These are phyloP conservation scores for Abrus precatorius DNA, from an alignment of 306 rosid species.

Conservation along the genomic window DNA sequence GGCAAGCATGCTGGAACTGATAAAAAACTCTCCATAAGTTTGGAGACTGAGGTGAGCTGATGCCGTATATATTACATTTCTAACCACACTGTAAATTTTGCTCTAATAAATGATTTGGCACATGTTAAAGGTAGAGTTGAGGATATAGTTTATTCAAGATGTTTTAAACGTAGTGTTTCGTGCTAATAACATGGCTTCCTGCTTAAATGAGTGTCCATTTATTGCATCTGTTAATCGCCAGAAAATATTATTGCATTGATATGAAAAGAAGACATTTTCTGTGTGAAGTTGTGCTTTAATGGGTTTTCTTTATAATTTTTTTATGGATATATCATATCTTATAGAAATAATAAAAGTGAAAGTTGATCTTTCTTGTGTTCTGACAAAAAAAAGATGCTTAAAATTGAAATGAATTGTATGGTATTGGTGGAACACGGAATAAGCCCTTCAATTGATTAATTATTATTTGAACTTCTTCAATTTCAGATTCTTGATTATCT, in stretches of 20 bases:
- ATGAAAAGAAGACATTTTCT: neutral
- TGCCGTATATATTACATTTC: neutral
- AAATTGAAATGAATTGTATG: conserved; percentile 4
- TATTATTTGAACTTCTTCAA: conserved; percentile 31
- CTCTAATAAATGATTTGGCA: neutral
- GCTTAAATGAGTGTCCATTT: neutral
- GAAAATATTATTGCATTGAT: neutral
- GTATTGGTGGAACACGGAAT: neutral
- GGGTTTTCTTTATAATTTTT: neutral
- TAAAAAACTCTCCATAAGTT: conserved; percentile 89
- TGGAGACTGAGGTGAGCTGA: conserved; percentile 85
- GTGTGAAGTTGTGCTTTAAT: neutral
- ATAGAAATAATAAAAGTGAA: neutral
- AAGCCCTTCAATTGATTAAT: neutral
- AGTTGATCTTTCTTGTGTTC: neutral
- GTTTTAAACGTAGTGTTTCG: neutral
- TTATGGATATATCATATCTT: neutral
- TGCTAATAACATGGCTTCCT: neutral
- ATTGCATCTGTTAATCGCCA: neutral
- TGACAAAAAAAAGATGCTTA: neutral
- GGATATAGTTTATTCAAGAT: neutral
- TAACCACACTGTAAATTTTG: neutral
- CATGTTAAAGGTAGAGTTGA: neutral
- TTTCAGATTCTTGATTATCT: conserved; percentile 85
- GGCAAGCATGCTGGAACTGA: conserved; percentile 96